These are phyloP conservation scores for Pyricularia sp. DNA, from an alignment of 2,329 filamentous ascomycete genomes.

Conservation along the genomic window DNA sequence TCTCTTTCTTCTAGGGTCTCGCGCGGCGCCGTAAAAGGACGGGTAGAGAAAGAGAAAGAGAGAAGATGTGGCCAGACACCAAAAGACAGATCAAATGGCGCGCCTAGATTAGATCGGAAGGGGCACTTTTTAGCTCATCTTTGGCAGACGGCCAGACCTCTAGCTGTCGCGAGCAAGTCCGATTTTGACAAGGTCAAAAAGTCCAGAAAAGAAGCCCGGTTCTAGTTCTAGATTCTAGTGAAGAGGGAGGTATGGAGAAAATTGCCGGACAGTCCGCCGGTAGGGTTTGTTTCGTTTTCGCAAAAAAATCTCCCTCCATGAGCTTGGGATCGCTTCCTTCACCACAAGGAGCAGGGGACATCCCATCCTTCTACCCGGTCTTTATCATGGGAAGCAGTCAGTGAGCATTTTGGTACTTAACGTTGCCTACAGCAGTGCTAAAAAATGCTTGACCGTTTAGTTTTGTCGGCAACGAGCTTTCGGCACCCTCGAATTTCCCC, in stretches of 20 bases:
- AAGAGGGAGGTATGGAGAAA: neutral
- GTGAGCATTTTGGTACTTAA: neutral
- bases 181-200: neutral
- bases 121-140: neutral
- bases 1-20: neutral
- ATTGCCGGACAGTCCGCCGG: neutral
- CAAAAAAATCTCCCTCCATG: neutral
- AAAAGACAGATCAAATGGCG: neutral
- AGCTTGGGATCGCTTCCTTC: neutral
- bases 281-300: neutral
- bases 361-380: neutral
- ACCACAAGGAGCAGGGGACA: neutral
- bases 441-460: neutral
- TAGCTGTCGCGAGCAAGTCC: neutral
- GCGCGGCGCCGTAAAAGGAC: neutral
- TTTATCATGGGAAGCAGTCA: neutral
- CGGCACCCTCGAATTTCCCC: neutral
- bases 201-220: neutral
- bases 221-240: neutral
- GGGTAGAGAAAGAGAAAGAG: neutral
- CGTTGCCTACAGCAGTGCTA: neutral
- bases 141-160: neutral
- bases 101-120: neutral
- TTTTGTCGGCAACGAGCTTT: neutral
- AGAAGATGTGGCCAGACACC: neutral